Base-by-base conservation (phyloP, 768 basidiomycete genomes). In the Baorangia bicolor region DNA sequence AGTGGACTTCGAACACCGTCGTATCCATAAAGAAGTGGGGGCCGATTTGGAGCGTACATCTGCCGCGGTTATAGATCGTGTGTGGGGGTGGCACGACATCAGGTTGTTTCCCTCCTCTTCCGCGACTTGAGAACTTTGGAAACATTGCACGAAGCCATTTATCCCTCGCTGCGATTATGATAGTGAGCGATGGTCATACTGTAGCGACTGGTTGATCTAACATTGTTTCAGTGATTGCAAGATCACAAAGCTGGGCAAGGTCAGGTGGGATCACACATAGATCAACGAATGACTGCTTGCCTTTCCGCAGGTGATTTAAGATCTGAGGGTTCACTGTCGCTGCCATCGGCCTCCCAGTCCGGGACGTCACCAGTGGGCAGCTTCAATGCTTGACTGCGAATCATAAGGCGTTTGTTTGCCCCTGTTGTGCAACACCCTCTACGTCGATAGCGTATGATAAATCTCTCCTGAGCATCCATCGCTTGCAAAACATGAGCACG, bases 1-100 rank as follows among this genome's bases (percentile, higher is more conserved):
- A 92, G 64, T 85, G 80, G 10, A 88, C 86, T 71, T 92, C 88
- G 59, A 84, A 90, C 56, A 93, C 75, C 0, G 79, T 75, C 0
- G 89, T 90, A 23, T 85, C 82, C 33, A 75, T 65, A 63, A 92
- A 92, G 27, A 76, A 72, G 68, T 90, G 89, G 14, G 91, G 91
- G 6, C 90, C 91, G 31, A 93, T 82, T 61, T 83, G 78, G 35
- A 94, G 69, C 51, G 86, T 82, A 67, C 85, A 92, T 64, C 77
- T 82, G 42, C 88, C 89, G 34, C 86, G 77, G 31, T 76, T 77
- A 60, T 83, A 82, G 51, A 85, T 80, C 1, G 81, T 85, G 65
- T 90, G 87, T 0, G 87, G 83, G 3, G 87, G 87, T 38, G 83
- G 83, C 25, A 73, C 67, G 21, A 78, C 73, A 48, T 81, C 78